Base-by-base conservation (phyloP, 495 filamentous ascomycete species). In the Aspergillus carlsbadensis region DNA sequence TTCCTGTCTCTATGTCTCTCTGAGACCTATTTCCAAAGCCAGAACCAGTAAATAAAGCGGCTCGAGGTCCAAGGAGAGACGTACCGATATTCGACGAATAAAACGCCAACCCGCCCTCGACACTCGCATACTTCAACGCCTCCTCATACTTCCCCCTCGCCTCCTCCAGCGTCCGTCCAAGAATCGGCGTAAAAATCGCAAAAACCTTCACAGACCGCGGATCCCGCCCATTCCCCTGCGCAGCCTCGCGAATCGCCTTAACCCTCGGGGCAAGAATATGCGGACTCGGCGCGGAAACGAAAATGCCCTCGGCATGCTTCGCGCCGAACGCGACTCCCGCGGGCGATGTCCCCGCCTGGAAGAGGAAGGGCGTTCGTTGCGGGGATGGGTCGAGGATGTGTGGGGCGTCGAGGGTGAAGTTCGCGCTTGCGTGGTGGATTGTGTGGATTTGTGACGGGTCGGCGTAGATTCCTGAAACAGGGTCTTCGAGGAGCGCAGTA, bases 331-430 rank as follows among this genome's bases (percentile, higher is more conserved):
- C 70, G 1, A 74, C 76, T 2, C 85, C 84, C 0, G 84, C 83
- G 0, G 73, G 47, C 0, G 82, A 86, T 5, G 80, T 82, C 10
- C 85, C 84, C 1, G 84, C 84, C 65, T 87, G 84, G 70, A 87
- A 84, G n/a, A 87, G 72, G 50, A 88, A 79, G 1, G 84, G 84
- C 0, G 82, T 86, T 24, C 84, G 71, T 57, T 87, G 84, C 6
- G 83, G 83, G 2, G 80, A 83, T 0, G 85, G 84, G 54, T 87
- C 75, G 45, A 80, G 72, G 45, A 84, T 81, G 59, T 84, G 81
- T 2, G 65, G 69, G 17, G 75, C 74, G 46, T 68, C 67, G 5
- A 84, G 66, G 11, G 70, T 72, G 69, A 78, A 84, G 65, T 79
- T 85, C 55, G 84, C 78, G 2, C 83, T 83, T 17, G 76, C 58